Evolutionary conservation across 495 filamentous ascomycete species (phyloP).

Genomic region (Tuber indicum): DNA sequence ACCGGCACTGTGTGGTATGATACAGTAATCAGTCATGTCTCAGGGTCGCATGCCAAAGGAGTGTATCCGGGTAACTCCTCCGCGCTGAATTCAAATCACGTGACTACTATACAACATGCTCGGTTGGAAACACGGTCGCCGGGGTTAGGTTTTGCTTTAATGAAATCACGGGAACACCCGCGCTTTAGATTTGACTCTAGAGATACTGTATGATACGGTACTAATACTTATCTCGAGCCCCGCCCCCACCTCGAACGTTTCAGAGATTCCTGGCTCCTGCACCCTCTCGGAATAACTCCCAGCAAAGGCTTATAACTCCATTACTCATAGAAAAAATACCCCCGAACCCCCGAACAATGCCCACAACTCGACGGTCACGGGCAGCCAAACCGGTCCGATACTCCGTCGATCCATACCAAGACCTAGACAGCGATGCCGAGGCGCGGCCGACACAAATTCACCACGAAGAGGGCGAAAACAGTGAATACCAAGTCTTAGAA

Average conservation of each 20-base stretch:
- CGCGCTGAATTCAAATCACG: not conserved
- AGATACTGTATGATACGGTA: too few relatives aligned
- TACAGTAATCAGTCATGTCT: not conserved
- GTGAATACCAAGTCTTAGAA: conserved; percentile 18
- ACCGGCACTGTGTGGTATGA: not conserved
- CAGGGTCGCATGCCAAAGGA: not conserved
- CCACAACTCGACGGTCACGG: conserved; percentile 11
- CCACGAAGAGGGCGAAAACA: conserved; percentile 18
- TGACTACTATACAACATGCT: not conserved
- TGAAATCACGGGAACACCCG: not conserved
- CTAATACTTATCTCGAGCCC: not conserved
- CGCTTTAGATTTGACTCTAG: not conserved
- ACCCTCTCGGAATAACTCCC: not conserved
- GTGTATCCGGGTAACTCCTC: not conserved
- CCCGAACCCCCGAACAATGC: not conserved
- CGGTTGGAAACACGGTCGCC: not conserved
- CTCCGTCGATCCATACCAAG: conserved; percentile 37
- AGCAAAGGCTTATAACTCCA: not conserved
- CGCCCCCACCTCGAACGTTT: not conserved
- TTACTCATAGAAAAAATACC: not conserved
- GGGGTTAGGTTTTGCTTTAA: not conserved
- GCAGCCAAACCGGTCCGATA: conserved; percentile 31
- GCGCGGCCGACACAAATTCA: not conserved
- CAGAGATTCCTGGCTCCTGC: not conserved
- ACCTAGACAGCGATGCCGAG: conserved; percentile 28